Evolutionary conservation across 1,139 yeast species (phyloP).

Genomic region (Torulaspora pretoriensis): DNA sequence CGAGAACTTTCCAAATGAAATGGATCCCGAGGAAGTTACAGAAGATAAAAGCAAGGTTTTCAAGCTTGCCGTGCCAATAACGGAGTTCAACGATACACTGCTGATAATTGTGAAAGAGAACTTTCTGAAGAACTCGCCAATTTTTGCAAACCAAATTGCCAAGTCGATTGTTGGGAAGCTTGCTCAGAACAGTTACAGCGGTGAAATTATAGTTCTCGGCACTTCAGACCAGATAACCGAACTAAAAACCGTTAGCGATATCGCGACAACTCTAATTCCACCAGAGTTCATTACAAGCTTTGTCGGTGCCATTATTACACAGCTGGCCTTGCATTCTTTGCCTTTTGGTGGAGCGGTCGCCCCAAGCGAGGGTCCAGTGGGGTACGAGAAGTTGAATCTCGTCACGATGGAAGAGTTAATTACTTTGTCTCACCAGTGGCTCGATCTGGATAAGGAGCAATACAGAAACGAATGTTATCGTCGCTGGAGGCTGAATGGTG

Average conservation of each 20-base stretch:
- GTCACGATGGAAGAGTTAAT: constrained; percentile 29
- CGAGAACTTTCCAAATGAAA: constrained; percentile 31
- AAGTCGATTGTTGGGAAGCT: constrained; percentile 6
- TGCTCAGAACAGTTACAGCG: background rate
- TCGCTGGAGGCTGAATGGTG: constrained; percentile 31
- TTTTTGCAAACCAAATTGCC: constrained; percentile 20
- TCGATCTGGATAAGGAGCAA: constrained; percentile 11
- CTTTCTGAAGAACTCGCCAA: constrained; percentile 30
- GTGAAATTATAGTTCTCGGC: constrained; percentile 23
- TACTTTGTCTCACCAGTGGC: constrained; percentile 19
- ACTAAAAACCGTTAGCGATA: constrained; percentile 17
- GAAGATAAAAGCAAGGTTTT: constrained; percentile 6
- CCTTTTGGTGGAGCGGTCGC: constrained; percentile 24
- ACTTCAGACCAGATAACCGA: constrained; percentile 31
- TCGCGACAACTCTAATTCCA: constrained; percentile 23
- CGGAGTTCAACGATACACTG: constrained; percentile 20
- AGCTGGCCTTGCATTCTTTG: constrained; percentile 13
- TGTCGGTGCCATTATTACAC: constrained; percentile 27
- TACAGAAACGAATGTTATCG: constrained; percentile 29
- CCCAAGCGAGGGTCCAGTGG: constrained; percentile 38
- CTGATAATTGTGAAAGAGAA: constrained; percentile 29
- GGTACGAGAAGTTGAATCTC: constrained; percentile 33
- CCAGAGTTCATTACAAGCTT: constrained; percentile 37
- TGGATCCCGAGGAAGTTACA: constrained; percentile 17
- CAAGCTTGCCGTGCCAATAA: constrained; percentile 23